Evolutionary conservation across 1,139 yeast genomes (phyloP), one percentile per base, ranked within the genome.

Genomic region (Kodamaea ohmeri): DNA sequence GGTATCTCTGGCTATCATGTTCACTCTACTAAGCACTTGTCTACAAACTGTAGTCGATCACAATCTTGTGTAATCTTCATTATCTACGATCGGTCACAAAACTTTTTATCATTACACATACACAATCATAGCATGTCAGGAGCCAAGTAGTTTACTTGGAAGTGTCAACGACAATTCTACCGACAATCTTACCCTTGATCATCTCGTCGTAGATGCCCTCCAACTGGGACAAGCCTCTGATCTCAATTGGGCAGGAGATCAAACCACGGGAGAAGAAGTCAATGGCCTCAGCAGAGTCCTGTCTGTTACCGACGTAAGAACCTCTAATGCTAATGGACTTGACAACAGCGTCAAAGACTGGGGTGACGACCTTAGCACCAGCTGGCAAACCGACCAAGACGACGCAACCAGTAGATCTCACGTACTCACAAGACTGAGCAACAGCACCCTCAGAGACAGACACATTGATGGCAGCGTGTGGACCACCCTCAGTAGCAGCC

Each of bases 361-460:
- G 74, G 21, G 85, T 73, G 46, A 67, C 65, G 49, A 75, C 76
- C 55, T 74, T 71, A 39, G 90, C 86, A 51, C 76, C 76, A 32
- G 85, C 84, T 48, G 94, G 94, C 55, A 85, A 71, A 51, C 94
- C 94, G 50, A 85, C 92, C 53, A 83, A 69, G 38, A 85, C 92
- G 56, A 83, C 84, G 47, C 85, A 79, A 60, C 95, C 95, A 42
- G 77, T 71, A 22, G 87, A 65, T 64, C 92, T 77, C 42, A 83
- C 84, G 63, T 80, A 84, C 46, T 75, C 71, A 47, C 80, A 71
- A 15, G 92, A 83, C 55, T 78, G 81, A 40, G 76, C 66, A 53
- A 84, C 81, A 44, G 94, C 94, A 41, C 64, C 65, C 60, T 78
- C 85, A 37, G 94, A 80, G 40, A 82, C 90, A 32, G 94, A 85